Conservation (phyloP, 2,329 filamentous ascomycete species). For the Paraphoma chrysanthemicola region DNA sequence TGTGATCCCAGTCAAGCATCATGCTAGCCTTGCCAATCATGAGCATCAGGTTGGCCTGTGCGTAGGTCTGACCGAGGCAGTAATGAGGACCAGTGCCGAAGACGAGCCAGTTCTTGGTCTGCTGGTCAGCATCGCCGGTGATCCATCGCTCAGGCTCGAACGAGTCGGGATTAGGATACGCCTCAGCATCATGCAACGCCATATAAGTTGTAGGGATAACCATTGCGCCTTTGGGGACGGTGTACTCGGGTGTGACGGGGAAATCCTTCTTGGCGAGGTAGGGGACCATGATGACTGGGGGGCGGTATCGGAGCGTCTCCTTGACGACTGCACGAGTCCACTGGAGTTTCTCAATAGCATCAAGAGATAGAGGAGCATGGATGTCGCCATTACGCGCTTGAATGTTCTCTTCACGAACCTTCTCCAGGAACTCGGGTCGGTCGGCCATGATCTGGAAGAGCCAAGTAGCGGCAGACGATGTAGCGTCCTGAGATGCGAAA, state of each 20-base stretch:
- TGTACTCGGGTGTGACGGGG: slow-evolving; percentile 86
- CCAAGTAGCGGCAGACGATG: slow-evolving; percentile 92
- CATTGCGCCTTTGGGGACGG: slow-evolving; percentile 95
- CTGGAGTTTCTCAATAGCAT: slow-evolving; percentile 84
- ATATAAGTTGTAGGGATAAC: slow-evolving; percentile 90
- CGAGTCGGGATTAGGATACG: slow-evolving; percentile 84
- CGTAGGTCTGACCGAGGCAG: slow-evolving; percentile 93
- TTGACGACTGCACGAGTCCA: slow-evolving; percentile 92
- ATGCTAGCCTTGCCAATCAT: slow-evolving; percentile 91
- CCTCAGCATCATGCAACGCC: slow-evolving; percentile 88
- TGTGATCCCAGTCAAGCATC: slow-evolving; percentile 87
- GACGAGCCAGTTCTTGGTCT: slow-evolving; percentile 95
- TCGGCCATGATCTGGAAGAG: slow-evolving; percentile 94
- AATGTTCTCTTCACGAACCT: slow-evolving; percentile 90
- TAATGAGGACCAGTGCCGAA: slow-evolving; percentile 97
- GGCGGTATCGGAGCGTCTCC: slow-evolving; percentile 76
- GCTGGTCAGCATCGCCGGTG: slow-evolving; percentile 84
- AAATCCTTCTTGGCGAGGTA: slow-evolving; percentile 95
- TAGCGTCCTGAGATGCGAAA: slow-evolving; percentile 97
- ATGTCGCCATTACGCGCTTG: slow-evolving; percentile 76
- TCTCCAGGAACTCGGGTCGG: slow-evolving; percentile 88
- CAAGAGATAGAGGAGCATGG: slow-evolving; percentile 75
- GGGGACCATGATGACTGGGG: slow-evolving; percentile 96
- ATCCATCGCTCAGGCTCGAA: slow-evolving; percentile 68
- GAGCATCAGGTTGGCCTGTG: slow-evolving; percentile 83